Evolutionary conservation across 1,284 basidiomycete genomes (phyloP).

Genomic region (Leccinum fallax): DNA sequence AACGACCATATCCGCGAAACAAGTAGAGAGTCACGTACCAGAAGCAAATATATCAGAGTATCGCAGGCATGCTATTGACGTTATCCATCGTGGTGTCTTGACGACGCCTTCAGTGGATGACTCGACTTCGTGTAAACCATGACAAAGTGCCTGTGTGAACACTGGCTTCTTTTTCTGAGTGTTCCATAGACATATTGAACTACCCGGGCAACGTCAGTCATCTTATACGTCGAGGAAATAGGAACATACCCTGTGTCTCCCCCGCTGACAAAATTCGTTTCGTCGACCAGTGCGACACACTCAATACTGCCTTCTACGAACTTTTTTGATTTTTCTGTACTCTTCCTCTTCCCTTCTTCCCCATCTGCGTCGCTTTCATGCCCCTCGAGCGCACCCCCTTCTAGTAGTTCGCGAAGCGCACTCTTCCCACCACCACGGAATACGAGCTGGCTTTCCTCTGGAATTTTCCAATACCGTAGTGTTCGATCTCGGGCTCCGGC

Average conservation of each 20-base stretch:
- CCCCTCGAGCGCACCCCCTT: slow-evolving; percentile 63
- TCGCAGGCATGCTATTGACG: slow-evolving; percentile 76
- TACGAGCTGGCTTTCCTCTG: slow-evolving; percentile 94
- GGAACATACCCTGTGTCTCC: slow-evolving; percentile 88
- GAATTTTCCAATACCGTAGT: slow-evolving; percentile 94
- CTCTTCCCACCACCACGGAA: slow-evolving; percentile 91
- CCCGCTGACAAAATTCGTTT: slow-evolving; percentile 89
- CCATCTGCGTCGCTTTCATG: slow-evolving; percentile 53
- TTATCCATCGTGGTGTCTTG: slow-evolving; percentile 88
- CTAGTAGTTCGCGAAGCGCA: slow-evolving; percentile 76
- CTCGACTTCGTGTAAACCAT: slow-evolving; percentile 76
- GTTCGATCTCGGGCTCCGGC: slow-evolving; percentile 92
- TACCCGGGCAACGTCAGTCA: slow-evolving; percentile 34
- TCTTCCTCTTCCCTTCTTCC: slow-evolving; percentile 41
- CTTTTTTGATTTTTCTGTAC: slow-evolving; percentile 45
- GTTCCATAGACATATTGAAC: slow-evolving; percentile 90
- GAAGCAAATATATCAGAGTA: slow-evolving; percentile 94
- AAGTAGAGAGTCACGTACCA: slow-evolving; percentile 49
- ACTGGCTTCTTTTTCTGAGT: slow-evolving; percentile 97
- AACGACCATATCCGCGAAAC: not conserved
- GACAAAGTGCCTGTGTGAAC: slow-evolving; percentile 82
- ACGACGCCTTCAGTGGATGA: slow-evolving; percentile 78
- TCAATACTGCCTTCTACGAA: slow-evolving; percentile 93
- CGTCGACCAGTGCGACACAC: slow-evolving; percentile 92
- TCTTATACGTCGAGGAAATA: slow-evolving; percentile 18